These are phyloP conservation scores for Colletotrichum nymphaeae DNA, from an alignment of 2,329 filamentous ascomycete species.

Conservation along the genomic window DNA sequence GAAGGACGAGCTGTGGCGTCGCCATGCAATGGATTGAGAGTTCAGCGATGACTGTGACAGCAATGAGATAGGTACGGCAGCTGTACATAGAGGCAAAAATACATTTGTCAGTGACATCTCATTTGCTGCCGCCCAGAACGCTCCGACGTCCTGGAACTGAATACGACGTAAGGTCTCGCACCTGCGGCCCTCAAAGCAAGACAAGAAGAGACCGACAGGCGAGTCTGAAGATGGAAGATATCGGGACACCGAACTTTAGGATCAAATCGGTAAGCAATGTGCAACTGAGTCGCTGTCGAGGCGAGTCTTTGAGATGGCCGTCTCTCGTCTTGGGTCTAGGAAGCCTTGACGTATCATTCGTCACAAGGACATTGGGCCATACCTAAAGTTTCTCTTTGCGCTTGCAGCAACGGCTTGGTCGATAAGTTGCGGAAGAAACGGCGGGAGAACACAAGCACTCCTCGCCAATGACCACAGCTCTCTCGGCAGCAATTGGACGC, in stretches of 20 bases:
- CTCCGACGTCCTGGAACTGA: background rate
- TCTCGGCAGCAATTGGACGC: background rate
- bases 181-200: background rate
- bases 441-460: background rate
- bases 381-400: background rate
- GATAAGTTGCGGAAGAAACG: background rate
- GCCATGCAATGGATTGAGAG: background rate
- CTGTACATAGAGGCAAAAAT: background rate
- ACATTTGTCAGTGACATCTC: background rate
- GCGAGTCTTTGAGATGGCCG: background rate
- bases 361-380: background rate
- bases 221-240: background rate
- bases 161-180: background rate
- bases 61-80: background rate
- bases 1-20: background rate
- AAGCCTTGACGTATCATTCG: background rate
- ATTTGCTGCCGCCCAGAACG: background rate
- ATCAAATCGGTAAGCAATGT: background rate
- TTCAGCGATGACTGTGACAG: background rate
- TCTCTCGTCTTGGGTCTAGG: background rate
- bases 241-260: background rate
- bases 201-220: background rate
- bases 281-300: background rate
- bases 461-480: background rate
- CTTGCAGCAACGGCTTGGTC: background rate